Evolutionary conservation across 345 rosid species (phyloP).

Genomic region (Angophora floribunda): DNA sequence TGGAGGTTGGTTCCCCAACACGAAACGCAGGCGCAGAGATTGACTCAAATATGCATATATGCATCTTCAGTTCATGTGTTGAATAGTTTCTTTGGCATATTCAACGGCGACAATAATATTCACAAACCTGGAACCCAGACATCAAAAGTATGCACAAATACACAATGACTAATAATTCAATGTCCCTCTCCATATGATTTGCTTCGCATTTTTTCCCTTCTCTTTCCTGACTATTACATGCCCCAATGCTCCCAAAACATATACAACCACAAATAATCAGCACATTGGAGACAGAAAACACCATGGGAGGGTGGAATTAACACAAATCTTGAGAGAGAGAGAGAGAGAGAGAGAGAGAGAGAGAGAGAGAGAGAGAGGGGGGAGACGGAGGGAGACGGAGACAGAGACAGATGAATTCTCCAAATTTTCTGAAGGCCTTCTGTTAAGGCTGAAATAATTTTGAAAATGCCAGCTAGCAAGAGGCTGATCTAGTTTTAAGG

Average conservation of each 20-base stretch:
- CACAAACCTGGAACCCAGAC: background rate
- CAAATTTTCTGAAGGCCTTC: constrained; percentile 10
- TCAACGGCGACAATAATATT: background rate
- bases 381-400: background rate
- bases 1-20: background rate
- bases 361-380: background rate
- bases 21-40: background rate
- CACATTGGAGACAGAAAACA: background rate
- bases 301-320: background rate
- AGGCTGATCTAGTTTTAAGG: constrained; percentile 17
- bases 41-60: background rate
- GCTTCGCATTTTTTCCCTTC: background rate
- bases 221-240: background rate
- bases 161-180: background rate
- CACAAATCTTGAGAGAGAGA: background rate
- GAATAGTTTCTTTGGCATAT: background rate
- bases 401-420: background rate
- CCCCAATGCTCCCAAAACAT: background rate
- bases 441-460: constrained; percentile 21
- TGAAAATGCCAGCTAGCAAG: constrained; percentile 12
- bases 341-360: background rate
- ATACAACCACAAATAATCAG: background rate
- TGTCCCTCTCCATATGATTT: background rate
- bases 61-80: background rate
- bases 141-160: background rate